A percentile compares a stretch with the other conserved stretches of the same genome.
These are phyloP conservation scores for Marasmius oreades DNA, from an alignment of 1,284 basidiomycete species.

Conservation along the genomic window DNA sequence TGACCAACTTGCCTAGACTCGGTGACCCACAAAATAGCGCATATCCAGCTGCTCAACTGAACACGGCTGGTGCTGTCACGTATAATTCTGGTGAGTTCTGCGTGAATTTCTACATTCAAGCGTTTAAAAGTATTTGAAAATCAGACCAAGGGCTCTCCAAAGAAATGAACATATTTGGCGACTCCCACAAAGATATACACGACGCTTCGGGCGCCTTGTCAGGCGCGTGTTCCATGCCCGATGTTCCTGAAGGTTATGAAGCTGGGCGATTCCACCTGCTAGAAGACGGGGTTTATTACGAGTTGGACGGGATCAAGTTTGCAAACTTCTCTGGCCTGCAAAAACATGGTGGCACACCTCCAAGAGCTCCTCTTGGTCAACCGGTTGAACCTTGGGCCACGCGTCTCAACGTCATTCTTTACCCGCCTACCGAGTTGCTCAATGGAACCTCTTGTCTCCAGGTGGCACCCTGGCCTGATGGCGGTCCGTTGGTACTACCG, in stretches of 20 bases:
- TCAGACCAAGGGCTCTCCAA: not conserved
- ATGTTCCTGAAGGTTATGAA: not conserved
- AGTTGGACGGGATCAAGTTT: not conserved
- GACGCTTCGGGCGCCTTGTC: not conserved
- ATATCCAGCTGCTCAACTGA: not conserved
- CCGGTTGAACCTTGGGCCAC: not conserved
- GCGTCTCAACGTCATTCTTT: not conserved
- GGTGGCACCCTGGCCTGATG: not conserved
- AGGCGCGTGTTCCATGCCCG: not conserved
- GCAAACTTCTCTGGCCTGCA: not conserved
- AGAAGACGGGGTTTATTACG: not conserved
- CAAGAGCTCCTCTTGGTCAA: not conserved
- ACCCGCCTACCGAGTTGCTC: not conserved
- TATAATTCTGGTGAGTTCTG: not conserved
- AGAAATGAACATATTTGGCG: not conserved
- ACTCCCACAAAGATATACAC: not conserved
- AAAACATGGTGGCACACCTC: not conserved
- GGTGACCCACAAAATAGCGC: not conserved
- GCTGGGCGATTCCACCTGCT: not conserved
- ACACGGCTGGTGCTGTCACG: not conserved
- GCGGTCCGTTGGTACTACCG: not conserved
- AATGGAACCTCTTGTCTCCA: not conserved
- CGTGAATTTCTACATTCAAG: not conserved
- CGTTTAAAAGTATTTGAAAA: not conserved
- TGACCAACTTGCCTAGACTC: not conserved